Base-by-base conservation (phyloP, 2,329 filamentous ascomycete species). In the Claviceps humidiphila region DNA sequence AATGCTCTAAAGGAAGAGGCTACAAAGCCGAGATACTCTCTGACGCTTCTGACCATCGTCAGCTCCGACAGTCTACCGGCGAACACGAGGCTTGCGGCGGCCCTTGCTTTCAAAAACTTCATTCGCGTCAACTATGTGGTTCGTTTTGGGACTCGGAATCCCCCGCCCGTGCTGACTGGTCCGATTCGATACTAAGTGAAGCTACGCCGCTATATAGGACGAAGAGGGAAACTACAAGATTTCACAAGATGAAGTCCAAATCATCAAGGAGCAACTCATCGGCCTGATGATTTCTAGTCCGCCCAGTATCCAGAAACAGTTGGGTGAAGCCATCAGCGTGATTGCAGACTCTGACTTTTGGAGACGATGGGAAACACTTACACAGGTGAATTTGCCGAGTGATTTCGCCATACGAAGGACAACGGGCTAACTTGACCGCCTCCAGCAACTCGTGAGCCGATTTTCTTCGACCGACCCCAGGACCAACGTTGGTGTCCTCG, bases 341-440 rank as follows among this genome's bases (percentile, higher is more conserved):
- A 97, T 98, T 62, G 93, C 93, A 55, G 91, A 97, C 70, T 97
- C 90, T 59, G 93, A 98, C 68, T 98, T 98, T 69, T 98, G 87
- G 85, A 77, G 86, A 68, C 79, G 86, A 63, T 98, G 93, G 93
- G 87, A 97, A 64, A 95, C 90, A n/a, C 76, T 98, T 55, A 90
- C 95, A 30, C 81, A 87, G 73, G 84, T 87, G 68, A 34, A 34
- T 11, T 47, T 22, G 38, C 17, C 13, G 9, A 11, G n/a, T n/a
- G 11, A 16, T 38, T 4, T 34, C 5, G 9, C 17, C n/a, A 34
- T 30, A 17, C 2, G 20, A 9, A 8, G 7, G 30, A 51, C 16
- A 9, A 13, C 40, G 20, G n/a, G 47, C 63, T 30, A 58, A 53
- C 20, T 34, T 30, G 7, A 20, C 4, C 51, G 13, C 6, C 11